These are phyloP conservation scores for Cucumis sativus DNA, from an alignment of 306 rosid species.

Conservation along the genomic window DNA sequence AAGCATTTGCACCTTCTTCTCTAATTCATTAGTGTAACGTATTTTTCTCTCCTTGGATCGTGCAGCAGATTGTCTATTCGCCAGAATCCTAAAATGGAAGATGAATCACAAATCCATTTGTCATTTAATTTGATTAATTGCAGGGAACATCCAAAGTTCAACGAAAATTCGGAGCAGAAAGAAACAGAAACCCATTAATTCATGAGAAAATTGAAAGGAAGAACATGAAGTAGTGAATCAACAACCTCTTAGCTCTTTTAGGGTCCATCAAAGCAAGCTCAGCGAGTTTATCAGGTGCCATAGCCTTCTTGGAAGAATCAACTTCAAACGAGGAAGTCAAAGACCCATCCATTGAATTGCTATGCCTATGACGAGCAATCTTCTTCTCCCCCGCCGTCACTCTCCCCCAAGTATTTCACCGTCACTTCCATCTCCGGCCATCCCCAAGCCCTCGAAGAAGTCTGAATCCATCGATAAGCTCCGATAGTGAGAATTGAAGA, in stretches of 20 bases:
- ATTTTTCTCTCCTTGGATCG: slow-evolving; percentile 93
- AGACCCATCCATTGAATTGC: slow-evolving; percentile 79
- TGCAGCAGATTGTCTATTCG: slow-evolving; percentile 94
- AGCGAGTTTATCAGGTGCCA: slow-evolving; percentile 83
- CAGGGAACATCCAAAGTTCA: background rate
- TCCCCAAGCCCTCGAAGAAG: slow-evolving; percentile 60
- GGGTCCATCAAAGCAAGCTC: slow-evolving; percentile 92
- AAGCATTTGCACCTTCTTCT: slow-evolving; percentile 93
- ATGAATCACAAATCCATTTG: background rate
- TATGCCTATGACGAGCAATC: slow-evolving; percentile 47
- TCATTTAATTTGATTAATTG: background rate
- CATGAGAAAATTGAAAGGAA: background rate
- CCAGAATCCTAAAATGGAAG: slow-evolving; percentile 54
- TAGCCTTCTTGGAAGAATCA: slow-evolving; percentile 59
- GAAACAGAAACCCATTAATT: background rate
- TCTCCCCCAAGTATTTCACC: slow-evolving; percentile 22
- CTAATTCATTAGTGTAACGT: slow-evolving; percentile 77
- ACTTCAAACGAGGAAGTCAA: slow-evolving; percentile 47
- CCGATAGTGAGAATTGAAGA: slow-evolving; percentile 30
- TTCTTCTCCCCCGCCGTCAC: slow-evolving; percentile 28
- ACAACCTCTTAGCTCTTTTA: slow-evolving; percentile 78
- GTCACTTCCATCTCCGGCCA: slow-evolving; percentile 14
- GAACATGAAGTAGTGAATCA: background rate
- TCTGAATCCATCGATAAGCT: slow-evolving; percentile 90
- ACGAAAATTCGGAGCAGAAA: too few species aligned